Evolutionary conservation across 2,329 filamentous ascomycete genomes (phyloP), one percentile per base, ranked within the genome.

Genomic region (Fusarium annulatum): DNA sequence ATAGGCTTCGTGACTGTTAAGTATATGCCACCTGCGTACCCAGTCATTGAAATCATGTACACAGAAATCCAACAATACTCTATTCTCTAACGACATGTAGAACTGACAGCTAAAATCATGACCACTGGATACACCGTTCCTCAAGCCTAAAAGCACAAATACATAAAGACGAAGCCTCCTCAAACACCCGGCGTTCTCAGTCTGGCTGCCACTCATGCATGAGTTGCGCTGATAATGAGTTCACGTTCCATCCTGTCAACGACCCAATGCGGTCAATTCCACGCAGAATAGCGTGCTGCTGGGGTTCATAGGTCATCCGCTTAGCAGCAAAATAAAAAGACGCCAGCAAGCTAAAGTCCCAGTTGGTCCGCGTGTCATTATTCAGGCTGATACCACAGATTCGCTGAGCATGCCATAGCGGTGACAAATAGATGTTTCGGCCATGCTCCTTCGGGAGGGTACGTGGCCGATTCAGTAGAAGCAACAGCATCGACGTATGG

Each of bases 401-500:
- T 5, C 85, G 80, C 66, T 85, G 84, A 1, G 84, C 81, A 72
- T 88, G 86, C 85, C 86, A 87, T 14, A 87, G 76, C 1, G 83
- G 79, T 4, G 86, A 87, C 69, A 82, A 78, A 3, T 80, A 61
- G 61, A 66, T 80, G 55, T 73, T 82, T 71, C 67, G 77, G 12
- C 79, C 77, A 28, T 78, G 77, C 18, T 78, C 74, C 3, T 80
- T 75, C 12, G 77, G 79, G 8, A 84, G 77, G 6, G 83, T 86
- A 9, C 85, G 82, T 23, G 88, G 88, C 66, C 85, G 86, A 72
- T 85, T 83, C 63, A 86, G 86, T 23, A 90, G 82, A 62, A 90
- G 78, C 1, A 89, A 76, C 12, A 89, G 76, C 81, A 87, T 87
- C 5, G 87, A 86, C 2, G 87, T 87, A 71, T 90, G 88, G 73